phyloP scores from a whole-genome alignment of 768 basidiomycete genomes.

The Symmetrospora coprosmae region DNA sequence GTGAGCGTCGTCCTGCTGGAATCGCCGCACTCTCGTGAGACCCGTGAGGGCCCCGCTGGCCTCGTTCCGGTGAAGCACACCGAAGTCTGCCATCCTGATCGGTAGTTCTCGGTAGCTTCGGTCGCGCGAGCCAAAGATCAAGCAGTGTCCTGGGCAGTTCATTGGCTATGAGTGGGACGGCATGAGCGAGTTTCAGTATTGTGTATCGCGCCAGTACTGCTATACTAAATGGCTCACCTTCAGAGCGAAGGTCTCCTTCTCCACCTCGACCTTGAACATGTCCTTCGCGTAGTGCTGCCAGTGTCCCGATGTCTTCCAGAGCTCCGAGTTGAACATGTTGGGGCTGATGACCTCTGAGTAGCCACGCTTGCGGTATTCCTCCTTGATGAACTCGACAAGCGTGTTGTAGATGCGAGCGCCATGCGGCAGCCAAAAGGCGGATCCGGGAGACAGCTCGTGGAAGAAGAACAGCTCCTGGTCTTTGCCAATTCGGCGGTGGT shows the following conservation, averaged over 20 bases:
- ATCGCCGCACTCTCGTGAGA: slow-evolving; percentile 78
- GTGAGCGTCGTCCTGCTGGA: slow-evolving; percentile 96
- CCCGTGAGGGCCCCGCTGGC: slow-evolving; percentile 88
- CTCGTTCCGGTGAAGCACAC: slow-evolving; percentile 91
- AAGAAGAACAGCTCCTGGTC: slow-evolving; percentile 99
- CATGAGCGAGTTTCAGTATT: neutral
- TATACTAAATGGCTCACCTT: slow-evolving; percentile 23
- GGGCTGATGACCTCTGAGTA: slow-evolving; percentile 98
- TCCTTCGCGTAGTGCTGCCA: slow-evolving; percentile 66
- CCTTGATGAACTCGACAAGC: slow-evolving; percentile 44
- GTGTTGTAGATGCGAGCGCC: slow-evolving; percentile 94
- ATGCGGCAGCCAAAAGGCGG: slow-evolving; percentile 91
- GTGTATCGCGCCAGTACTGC: too few relatives aligned
- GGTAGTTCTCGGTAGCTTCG: slow-evolving; percentile 90
- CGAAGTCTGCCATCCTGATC: slow-evolving; percentile 95
- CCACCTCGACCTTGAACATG: slow-evolving; percentile 88
- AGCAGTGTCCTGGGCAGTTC: slow-evolving; percentile 93
- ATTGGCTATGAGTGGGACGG: slow-evolving; percentile 56
- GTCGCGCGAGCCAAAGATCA: slow-evolving; percentile 88
- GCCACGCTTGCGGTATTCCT: slow-evolving; percentile 85
- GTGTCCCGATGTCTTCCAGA: slow-evolving; percentile 97
- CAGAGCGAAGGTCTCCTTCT: slow-evolving; percentile 88
- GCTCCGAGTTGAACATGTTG: slow-evolving; percentile 88
- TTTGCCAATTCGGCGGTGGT: slow-evolving; percentile 90
- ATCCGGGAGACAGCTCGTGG: slow-evolving; percentile 89